Evolutionary conservation across 2,329 filamentous ascomycete genomes (phyloP).

Genomic region (Colletotrichum lupini): DNA sequence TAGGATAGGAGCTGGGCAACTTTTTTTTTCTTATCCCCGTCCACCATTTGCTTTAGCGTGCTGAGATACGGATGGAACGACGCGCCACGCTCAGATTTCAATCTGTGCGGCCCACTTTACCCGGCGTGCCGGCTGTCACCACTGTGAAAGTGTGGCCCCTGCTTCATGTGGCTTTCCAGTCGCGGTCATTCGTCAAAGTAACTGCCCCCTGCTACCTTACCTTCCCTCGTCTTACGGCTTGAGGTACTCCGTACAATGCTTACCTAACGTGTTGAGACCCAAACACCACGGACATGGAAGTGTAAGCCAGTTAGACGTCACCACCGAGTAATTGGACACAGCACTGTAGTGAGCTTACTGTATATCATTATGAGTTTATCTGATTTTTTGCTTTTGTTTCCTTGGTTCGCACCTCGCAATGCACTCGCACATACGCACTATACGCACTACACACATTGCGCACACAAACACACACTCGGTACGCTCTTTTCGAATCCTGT

Average conservation of each 20-base stretch:
- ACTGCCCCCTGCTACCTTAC: background rate
- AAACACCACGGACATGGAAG: too few species aligned
- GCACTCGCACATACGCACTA: background rate
- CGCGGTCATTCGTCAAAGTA: background rate
- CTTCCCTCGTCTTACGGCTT: too few species aligned
- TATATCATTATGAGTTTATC: background rate
- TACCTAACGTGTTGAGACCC: too few species aligned
- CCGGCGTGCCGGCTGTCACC: background rate
- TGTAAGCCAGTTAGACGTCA: too few species aligned
- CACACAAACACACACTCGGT: constrained; percentile 2
- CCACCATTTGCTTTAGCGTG: constrained; percentile 9
- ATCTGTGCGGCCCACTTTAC: constrained; percentile 12
- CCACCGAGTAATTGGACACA: background rate
- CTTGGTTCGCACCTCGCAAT: background rate
- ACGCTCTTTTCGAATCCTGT: background rate
- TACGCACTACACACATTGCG: background rate
- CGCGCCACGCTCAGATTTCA: constrained; percentile 27
- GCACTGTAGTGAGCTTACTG: background rate
- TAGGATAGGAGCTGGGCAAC: constrained; percentile 10
- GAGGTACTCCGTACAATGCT: too few species aligned
- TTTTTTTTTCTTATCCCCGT: constrained; percentile 28
- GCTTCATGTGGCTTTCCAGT: background rate
- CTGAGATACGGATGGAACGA: background rate
- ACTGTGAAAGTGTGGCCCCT: background rate
- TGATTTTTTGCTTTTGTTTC: background rate